Evolutionary conservation across 306 rosid species (phyloP), one percentile per base, ranked within the genome.

Genomic region (Pyrus bretschneideri): DNA sequence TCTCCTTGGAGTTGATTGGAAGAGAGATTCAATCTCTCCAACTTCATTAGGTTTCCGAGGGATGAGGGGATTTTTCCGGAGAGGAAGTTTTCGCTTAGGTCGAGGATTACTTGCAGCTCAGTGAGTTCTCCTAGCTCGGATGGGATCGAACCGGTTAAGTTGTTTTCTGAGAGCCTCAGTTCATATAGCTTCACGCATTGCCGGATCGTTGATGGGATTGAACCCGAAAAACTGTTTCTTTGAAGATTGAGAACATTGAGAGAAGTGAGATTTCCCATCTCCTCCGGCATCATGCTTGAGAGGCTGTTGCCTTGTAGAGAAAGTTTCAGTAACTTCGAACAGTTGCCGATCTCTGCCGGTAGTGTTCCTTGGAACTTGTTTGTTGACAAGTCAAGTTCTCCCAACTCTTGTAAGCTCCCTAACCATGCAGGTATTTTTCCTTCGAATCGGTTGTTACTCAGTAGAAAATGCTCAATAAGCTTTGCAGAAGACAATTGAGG

Each of bases 301-400:
- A 95, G 85, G 75, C 86, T 86, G 91, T 95, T 95, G 85, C 80
- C 82, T 61, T 90, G 88, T 55, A 95, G 90, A 81, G 83, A 86
- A 40, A 95, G 97, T 66, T 90, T 95, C 5, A 95, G 96, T 67
- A 95, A 73, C 27, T 86, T 87, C 57, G 93, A 90, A 65, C 99
- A 90, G 79, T 81, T 88, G 33, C 97, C 97, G 18, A 90, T 78
- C 83, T 88, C 93, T 61, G 85, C 74, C 60, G 97, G 99, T 29
- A 95, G 72, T 60, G 23, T 82, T 21, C 97, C 97, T 77, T 33
- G 71, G 84, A 95, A 87, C 75, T 76, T 77, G 75, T 95, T 95
- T 79, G 79, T 90, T 59, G 99, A 95, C 69, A 95, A 81, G 61
- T 95, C 99, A 13, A 95, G 81, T 81, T 95, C 99, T 31, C 99